Percentiles rank a stretch among this genome's conserved stretches.
These are phyloP conservation scores for Gracilaria domingensis DNA, from an alignment of 23 red algal genomes.

Conservation along the genomic window DNA sequence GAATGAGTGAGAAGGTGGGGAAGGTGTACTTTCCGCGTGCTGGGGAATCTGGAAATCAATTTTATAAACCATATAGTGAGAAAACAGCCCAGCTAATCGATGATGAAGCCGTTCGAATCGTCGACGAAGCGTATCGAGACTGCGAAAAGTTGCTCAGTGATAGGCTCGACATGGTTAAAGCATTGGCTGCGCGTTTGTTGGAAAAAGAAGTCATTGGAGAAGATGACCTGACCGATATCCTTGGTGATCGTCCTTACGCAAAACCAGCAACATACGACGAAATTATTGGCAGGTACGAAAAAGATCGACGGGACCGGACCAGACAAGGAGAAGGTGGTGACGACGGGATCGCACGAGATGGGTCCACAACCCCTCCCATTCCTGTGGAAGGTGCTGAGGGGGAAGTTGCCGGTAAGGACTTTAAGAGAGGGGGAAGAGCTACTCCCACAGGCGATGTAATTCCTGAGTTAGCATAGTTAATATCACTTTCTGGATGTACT, in stretches of 20 bases:
- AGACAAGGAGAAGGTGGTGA: slow-evolving; percentile 50
- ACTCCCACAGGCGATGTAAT: slow-evolving; percentile 49
- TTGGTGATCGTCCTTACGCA: slow-evolving; percentile 80
- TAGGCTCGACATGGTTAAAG: slow-evolving; percentile 79
- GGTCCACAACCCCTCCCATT: slow-evolving; percentile 56
- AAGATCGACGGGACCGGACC: slow-evolving; percentile 76
- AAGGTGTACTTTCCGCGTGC: slow-evolving; percentile 86
- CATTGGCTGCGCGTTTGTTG: slow-evolving; percentile 78
- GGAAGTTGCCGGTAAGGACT: slow-evolving; percentile 17
- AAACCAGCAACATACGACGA: slow-evolving; percentile 96
- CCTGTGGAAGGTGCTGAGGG: slow-evolving; percentile 61
- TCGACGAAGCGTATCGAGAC: slow-evolving; percentile 86
- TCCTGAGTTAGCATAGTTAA: slow-evolving; percentile 55
- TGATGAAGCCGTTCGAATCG: slow-evolving; percentile 88
- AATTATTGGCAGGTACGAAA: slow-evolving; percentile 84
- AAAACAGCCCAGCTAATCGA: slow-evolving; percentile 97
- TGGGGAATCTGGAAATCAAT: slow-evolving; percentile 73
- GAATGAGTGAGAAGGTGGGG: slow-evolving; percentile 93
- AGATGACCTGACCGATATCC: slow-evolving; percentile 87
- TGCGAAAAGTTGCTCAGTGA: slow-evolving; percentile 84
- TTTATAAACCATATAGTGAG: slow-evolving; percentile 96
- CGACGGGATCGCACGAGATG: slow-evolving; percentile 46
- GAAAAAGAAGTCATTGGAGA: slow-evolving; percentile 95
- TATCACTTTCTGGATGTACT: background rate
- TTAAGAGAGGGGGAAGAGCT: slow-evolving; percentile 2